phyloP scores from a whole-genome alignment of 805 yeast species.

The Kodamaea kaohsiungensis region DNA sequence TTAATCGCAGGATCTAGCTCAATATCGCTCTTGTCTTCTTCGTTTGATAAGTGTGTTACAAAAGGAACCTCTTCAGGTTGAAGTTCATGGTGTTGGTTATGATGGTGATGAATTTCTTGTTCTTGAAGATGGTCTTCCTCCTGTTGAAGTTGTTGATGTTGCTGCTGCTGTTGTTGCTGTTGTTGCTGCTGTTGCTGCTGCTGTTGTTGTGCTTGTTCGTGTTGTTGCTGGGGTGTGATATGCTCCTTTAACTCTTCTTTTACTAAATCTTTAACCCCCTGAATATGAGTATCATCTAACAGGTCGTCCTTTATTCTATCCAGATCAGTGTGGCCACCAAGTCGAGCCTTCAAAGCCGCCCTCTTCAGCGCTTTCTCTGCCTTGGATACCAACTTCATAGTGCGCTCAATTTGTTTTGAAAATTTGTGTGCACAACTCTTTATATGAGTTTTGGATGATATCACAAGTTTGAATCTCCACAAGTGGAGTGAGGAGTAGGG shows the following conservation, averaged over 20 bases:
- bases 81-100: background rate
- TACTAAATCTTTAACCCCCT: background rate
- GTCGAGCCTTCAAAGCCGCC: conserved; percentile 1
- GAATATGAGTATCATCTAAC: background rate
- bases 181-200: background rate
- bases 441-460: background rate
- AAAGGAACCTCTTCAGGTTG: background rate
- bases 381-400: background rate
- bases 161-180: background rate
- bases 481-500: background rate
- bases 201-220: background rate
- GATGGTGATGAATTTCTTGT: background rate
- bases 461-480: background rate
- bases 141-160: background rate
- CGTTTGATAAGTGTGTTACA: background rate
- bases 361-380: conserved; percentile 1
- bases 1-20: conserved; percentile 7
- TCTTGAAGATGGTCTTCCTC: background rate
- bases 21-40: conserved; percentile 5
- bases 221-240: conserved; percentile 1
- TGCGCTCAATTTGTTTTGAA: background rate
- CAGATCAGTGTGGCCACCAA: background rate
- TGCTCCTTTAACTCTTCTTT: background rate
- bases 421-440: background rate
- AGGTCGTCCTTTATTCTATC: background rate